These are phyloP conservation scores for Colletotrichum sp. DNA, from an alignment of 2,329 filamentous ascomycete species.

Conservation along the genomic window DNA sequence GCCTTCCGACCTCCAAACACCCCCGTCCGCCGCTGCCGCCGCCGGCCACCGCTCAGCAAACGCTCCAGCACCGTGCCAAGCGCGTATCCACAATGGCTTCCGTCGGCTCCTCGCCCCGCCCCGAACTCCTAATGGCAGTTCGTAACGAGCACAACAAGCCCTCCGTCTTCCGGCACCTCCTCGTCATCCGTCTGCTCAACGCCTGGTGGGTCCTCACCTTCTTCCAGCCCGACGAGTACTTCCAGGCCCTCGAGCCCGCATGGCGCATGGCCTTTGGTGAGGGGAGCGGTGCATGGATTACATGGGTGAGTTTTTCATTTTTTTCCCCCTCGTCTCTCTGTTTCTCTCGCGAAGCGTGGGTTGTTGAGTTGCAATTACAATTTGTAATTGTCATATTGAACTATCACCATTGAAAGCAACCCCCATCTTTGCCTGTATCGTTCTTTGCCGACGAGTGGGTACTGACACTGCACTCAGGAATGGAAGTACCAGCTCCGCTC, in stretches of 20 bases:
- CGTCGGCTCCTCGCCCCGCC: constrained; percentile 22
- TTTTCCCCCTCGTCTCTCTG: background rate
- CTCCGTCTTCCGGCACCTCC: constrained; percentile 38
- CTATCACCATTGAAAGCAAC: background rate
- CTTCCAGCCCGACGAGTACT: constrained; percentile 98
- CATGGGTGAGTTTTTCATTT: constrained; percentile 74
- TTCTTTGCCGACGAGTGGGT: background rate
- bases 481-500: constrained; percentile 89
- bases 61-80: background rate
- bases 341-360: background rate
- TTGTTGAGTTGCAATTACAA: background rate
- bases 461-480: constrained; percentile 66
- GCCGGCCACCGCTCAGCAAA: background rate
- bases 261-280: constrained; percentile 87
- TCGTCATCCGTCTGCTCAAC: constrained; percentile 81
- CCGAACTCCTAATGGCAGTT: constrained; percentile 25
- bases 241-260: constrained; percentile 92
- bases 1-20: background rate
- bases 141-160: constrained; percentile 26
- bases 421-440: background rate
- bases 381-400: background rate
- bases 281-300: constrained; percentile 85
- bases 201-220: constrained; percentile 82
- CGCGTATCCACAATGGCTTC: constrained; percentile 22
- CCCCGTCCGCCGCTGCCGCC: background rate